phyloP scores from a whole-genome alignment of 192 early-diverging fungal species.

The Coemansia sp. region DNA sequence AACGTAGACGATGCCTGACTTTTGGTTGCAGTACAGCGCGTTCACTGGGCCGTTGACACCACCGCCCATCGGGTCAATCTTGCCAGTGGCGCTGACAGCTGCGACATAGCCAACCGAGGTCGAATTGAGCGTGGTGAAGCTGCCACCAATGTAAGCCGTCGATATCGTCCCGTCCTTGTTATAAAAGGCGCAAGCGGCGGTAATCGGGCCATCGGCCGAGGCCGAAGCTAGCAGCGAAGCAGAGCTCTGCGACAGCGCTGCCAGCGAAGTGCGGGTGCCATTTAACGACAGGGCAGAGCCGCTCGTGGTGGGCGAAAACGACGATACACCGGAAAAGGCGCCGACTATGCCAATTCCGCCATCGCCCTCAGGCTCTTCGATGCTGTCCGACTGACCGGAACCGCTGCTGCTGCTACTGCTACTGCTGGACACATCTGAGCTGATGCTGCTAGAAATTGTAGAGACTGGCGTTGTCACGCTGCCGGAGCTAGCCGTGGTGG shows the following conservation, averaged over 20 bases:
- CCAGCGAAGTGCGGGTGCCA: constrained; percentile 32
- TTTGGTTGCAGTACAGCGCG: constrained; percentile 48
- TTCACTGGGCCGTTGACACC: constrained; percentile 50
- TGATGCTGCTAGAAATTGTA: neutral
- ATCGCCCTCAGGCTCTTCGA: constrained; percentile 10
- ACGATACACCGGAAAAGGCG: constrained; percentile 50
- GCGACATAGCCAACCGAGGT: constrained; percentile 36
- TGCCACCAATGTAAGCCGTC: constrained; percentile 46
- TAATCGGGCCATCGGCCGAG: constrained; percentile 26
- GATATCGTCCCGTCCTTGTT: constrained; percentile 21
- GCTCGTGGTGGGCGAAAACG: constrained; percentile 24
- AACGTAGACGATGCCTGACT: constrained; percentile 42
- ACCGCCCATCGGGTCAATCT: constrained; percentile 32
- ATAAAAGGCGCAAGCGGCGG: constrained; percentile 42
- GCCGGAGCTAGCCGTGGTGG: neutral
- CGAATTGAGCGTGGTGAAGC: constrained; percentile 31
- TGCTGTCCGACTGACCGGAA: neutral
- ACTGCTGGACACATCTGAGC: neutral
- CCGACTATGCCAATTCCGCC: constrained; percentile 53
- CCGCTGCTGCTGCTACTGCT: neutral
- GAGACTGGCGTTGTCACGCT: neutral
- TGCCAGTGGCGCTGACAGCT: constrained; percentile 22
- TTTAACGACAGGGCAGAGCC: constrained; percentile 32
- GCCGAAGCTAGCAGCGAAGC: constrained; percentile 26
- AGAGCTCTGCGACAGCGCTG: constrained; percentile 33